phyloP scores from a whole-genome alignment of 2,329 filamentous ascomycete species.

The Byssochlamys sp. region DNA sequence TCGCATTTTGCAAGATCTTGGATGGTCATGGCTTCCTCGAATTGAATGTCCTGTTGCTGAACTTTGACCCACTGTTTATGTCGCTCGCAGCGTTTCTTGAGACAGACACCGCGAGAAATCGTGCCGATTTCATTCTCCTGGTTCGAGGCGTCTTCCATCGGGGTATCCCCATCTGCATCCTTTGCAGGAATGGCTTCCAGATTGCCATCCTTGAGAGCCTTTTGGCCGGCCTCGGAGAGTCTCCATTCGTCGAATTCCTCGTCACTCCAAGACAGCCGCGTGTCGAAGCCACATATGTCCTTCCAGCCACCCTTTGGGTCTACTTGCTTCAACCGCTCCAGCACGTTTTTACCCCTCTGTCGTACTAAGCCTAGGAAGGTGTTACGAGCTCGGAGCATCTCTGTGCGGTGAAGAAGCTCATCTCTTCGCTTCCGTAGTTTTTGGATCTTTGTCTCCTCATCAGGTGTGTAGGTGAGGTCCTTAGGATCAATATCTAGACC shows the following conservation, averaged over 20 bases:
- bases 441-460: constrained; percentile 31
- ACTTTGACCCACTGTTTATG: constrained; percentile 41
- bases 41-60: constrained; percentile 36
- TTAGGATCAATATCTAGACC: constrained; percentile 20
- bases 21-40: constrained; percentile 33
- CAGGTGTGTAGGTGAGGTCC: constrained; percentile 25
- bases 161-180: constrained; percentile 25
- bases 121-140: constrained; percentile 21
- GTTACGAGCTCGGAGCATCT: constrained; percentile 34
- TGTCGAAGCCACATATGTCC: constrained; percentile 41
- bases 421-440: constrained; percentile 26
- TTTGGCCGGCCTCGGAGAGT: constrained; percentile 26
- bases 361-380: constrained; percentile 35
- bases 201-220: constrained; percentile 30
- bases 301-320: constrained; percentile 39
- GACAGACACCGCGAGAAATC: constrained; percentile 35
- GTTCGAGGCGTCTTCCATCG: constrained; percentile 23
- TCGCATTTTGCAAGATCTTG: constrained; percentile 31
- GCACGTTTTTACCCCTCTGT: constrained; percentile 31
- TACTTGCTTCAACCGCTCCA: constrained; percentile 35
- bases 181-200: constrained; percentile 21
- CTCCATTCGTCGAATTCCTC: constrained; percentile 42
- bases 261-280: constrained; percentile 38
- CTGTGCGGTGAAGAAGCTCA: constrained; percentile 25
- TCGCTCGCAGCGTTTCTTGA: constrained; percentile 39